Base-by-base conservation (phyloP, 2,329 filamentous ascomycete species). In the Colletotrichum scovillei region DNA sequence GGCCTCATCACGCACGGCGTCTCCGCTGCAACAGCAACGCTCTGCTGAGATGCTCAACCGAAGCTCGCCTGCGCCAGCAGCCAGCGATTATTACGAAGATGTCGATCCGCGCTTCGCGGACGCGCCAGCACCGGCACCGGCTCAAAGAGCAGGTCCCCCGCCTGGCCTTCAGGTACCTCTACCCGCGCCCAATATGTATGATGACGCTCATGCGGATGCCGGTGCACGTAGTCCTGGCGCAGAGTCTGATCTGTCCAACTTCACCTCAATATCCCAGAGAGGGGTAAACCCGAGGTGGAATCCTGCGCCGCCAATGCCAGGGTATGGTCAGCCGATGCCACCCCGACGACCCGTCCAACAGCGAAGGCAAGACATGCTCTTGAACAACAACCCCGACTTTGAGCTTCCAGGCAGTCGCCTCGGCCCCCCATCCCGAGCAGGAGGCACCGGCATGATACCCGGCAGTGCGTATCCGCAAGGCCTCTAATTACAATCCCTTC, bases 221-320 rank as follows among this genome's bases (percentile, higher is more conserved):
- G 88, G 88, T 57, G 83, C 89, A 58, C 89, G 93, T 78, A 96
- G 92, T 78, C 95, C 94, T 38, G 75, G 75, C 63, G 90, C 92
- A 35, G 90, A 92, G 78, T 96, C 93, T 75, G 94, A 98, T 79
- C 89, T 91, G 28, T 96, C 92, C 58, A 94, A 93, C 77, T 98
- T 98, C 83, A 98, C 96, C 1, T 97, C 94, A 12, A 93, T 98
- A 58, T 96, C 93, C 0, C 95, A 98, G 82, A 90, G 96, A 42
- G 93, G 94, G 1, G 86, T 98, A 67, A 98, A 98, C 81, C 96
- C 95, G 7, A 92, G 92, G 73, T 98, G 96, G 95, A 90, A 93
- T 75, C 90, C 89, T 2, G 82, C 83, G 16, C 81, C 84, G 19
- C 81, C 86, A 49, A 81, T 84, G 77, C 84, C 82, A 66, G 84